phyloP scores from a whole-genome alignment of 1,284 basidiomycete species.

The Gymnopus androsaceus region DNA sequence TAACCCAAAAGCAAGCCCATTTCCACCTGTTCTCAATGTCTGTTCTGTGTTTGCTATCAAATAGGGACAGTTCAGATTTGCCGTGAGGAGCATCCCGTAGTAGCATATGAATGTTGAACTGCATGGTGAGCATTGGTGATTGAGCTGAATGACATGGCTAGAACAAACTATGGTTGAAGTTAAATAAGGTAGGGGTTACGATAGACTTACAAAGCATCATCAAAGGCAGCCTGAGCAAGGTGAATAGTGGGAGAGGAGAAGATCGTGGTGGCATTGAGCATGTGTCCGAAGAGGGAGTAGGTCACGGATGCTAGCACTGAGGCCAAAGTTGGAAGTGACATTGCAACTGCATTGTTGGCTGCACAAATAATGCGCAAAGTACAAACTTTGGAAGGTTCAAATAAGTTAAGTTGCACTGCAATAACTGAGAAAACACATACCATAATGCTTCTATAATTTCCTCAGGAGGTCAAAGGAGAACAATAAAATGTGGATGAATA shows the following conservation, averaged over 20 bases:
- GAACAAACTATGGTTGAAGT: conserved; percentile 6
- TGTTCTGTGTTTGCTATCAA: conserved; percentile 76
- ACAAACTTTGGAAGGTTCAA: conserved; percentile 61
- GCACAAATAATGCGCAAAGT: conserved; percentile 74
- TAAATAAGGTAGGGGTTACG: background rate
- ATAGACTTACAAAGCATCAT: conserved; percentile 67
- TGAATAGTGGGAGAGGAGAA: conserved; percentile 88
- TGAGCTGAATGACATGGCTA: conserved; percentile 75
- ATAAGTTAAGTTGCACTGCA: too few relatives aligned
- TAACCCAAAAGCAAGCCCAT: background rate
- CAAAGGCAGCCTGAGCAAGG: conserved; percentile 71
- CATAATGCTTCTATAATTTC: too few relatives aligned
- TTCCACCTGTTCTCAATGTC: conserved; percentile 79
- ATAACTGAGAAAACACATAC: too few relatives aligned
- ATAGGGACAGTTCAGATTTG: conserved; percentile 67
- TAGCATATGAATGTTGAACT: conserved; percentile 62
- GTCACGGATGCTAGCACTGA: conserved; percentile 86
- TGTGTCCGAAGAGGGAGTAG: conserved; percentile 72
- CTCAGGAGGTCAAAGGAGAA: too few relatives aligned
- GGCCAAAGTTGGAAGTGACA: conserved; percentile 79
- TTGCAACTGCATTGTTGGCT: conserved; percentile 66
- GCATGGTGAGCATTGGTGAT: conserved; percentile 82
- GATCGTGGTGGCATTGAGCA: conserved; percentile 68
- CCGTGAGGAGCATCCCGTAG: conserved; percentile 87
- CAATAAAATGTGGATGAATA: too few relatives aligned